These are phyloP conservation scores for Inga laurina DNA, from an alignment of 306 rosid genomes.

Conservation along the genomic window DNA sequence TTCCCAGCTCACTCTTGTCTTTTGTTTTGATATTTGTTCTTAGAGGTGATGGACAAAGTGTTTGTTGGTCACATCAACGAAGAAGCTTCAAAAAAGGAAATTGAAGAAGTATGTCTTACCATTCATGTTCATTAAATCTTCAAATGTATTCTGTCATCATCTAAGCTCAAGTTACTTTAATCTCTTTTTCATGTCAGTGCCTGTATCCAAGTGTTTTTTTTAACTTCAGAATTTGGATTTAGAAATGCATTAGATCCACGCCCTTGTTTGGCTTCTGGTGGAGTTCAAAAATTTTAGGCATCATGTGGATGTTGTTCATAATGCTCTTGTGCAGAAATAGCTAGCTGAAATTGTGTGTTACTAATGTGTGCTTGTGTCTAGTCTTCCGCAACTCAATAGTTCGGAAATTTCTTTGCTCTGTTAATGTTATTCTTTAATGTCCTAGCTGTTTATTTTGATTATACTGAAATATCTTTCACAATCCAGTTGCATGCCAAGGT, in stretches of 20 bases:
- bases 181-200: slow-evolving; percentile 20
- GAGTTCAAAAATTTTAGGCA: slow-evolving; percentile 15
- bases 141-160: slow-evolving; percentile 29
- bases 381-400: too few relatives aligned
- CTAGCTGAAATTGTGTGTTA: not conserved
- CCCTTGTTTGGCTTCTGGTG: slow-evolving; percentile 19
- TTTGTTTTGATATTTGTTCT: slow-evolving; percentile 36
- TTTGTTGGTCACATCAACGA: slow-evolving; percentile 61
- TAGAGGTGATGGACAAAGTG: slow-evolving; percentile 64
- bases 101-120: slow-evolving; percentile 70
- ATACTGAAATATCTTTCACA: too few relatives aligned
- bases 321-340: slow-evolving; percentile 24
- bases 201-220: slow-evolving; percentile 22
- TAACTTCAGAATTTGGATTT: slow-evolving; percentile 25
- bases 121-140: slow-evolving; percentile 26
- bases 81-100: slow-evolving; percentile 64
- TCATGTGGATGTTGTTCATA: slow-evolving; percentile 23
- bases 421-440: too few relatives aligned
- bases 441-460: too few relatives aligned
- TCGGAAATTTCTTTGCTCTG: too few relatives aligned
- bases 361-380: too few relatives aligned
- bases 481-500: too few relatives aligned
- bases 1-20: slow-evolving; percentile 15
- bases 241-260: slow-evolving; percentile 21
- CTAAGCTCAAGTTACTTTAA: slow-evolving; percentile 28